Evolutionary conservation across 257 asterid genomes (phyloP), one percentile per base, ranked within the genome.

Genomic region (Eucommia ulmoides): DNA sequence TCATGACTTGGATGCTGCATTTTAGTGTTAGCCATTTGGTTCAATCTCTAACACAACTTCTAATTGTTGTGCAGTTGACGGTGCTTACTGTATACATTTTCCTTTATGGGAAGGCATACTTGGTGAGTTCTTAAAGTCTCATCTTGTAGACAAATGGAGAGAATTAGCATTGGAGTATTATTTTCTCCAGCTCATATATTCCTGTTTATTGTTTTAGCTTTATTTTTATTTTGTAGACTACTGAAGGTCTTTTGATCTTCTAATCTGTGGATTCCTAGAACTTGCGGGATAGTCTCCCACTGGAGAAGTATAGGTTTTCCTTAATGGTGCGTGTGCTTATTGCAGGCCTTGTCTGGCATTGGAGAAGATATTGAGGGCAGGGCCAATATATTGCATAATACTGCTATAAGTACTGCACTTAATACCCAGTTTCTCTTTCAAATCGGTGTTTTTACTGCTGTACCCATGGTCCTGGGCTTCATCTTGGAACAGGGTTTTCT

Each of bases 361-460:
- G 98, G 94, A 25, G 96, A 79, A 73, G 48, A 74, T 55, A 51
- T 89, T 53, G 74, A 73, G 65, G 67, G 61, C 26, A 63, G 76
- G 67, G 81, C 94, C 25, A 49, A 71, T 51, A 54, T 89, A 55
- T 45, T 51, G 20, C 54, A 74, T 47, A 89, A 89, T 67, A 58
- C 73, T 48, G 76, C 98, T 21, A 80, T 89, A 41, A 78, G 59
- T 54, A 92, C 96, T 24, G 94, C 96, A 49, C 68, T 89, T 24
- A 85, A 85, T 73, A 94, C 96, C 1, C 98, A 89, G 76, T 89
- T 89, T 72, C 82, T 89, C 66, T 78, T 85, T 63, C 98, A 89
- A 81, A 89, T 89, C 67, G 98, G 98, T 65, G 44, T 77, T 44
- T 82, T 85, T 69, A 76, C 96, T 4, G 96, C 96, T 23, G 85